Evolutionary conservation across 768 basidiomycete genomes (phyloP).

Genomic region (Glaciozyma martinii): DNA sequence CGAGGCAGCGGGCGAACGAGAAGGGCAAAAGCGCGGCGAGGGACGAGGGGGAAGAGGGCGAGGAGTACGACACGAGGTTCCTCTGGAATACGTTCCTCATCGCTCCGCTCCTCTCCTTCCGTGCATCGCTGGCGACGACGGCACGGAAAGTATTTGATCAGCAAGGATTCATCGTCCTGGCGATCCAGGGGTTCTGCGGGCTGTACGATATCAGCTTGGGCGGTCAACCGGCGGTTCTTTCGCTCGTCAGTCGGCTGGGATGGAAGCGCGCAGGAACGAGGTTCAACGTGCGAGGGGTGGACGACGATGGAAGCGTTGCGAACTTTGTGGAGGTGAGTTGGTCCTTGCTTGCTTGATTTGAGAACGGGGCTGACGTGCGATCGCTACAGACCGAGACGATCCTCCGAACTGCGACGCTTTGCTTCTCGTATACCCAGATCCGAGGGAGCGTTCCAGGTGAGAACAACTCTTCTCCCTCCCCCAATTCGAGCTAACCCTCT

Average conservation of each 20-base stretch:
- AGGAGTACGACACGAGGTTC: slow-evolving; percentile 69
- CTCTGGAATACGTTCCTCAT: slow-evolving; percentile 94
- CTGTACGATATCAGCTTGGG: slow-evolving; percentile 66
- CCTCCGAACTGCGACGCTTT: slow-evolving; percentile 74
- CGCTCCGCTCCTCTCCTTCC: slow-evolving; percentile 75
- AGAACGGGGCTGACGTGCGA: neutral
- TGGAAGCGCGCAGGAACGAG: slow-evolving; percentile 95
- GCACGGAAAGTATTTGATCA: slow-evolving; percentile 68
- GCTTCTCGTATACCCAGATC: slow-evolving; percentile 85
- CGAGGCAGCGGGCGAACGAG: slow-evolving; percentile 5
- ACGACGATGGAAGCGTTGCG: slow-evolving; percentile 70
- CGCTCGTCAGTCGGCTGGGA: slow-evolving; percentile 75
- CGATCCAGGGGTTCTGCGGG: slow-evolving; percentile 89
- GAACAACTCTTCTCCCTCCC: slow-evolving; percentile 41
- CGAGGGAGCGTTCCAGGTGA: slow-evolving; percentile 89
- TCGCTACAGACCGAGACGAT: slow-evolving; percentile 50
- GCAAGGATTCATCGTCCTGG: slow-evolving; percentile 78
- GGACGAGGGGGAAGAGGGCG: slow-evolving; percentile 26
- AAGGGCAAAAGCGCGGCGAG: slow-evolving; percentile 33
- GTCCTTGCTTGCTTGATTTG: too few relatives aligned
- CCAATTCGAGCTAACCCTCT: neutral
- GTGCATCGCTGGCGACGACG: slow-evolving; percentile 60
- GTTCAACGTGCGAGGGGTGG: slow-evolving; percentile 54
- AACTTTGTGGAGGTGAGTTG: slow-evolving; percentile 90
- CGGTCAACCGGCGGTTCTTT: slow-evolving; percentile 63